Conservation (phyloP, 176 grass and related monocot species). For the Poa annua region DNA sequence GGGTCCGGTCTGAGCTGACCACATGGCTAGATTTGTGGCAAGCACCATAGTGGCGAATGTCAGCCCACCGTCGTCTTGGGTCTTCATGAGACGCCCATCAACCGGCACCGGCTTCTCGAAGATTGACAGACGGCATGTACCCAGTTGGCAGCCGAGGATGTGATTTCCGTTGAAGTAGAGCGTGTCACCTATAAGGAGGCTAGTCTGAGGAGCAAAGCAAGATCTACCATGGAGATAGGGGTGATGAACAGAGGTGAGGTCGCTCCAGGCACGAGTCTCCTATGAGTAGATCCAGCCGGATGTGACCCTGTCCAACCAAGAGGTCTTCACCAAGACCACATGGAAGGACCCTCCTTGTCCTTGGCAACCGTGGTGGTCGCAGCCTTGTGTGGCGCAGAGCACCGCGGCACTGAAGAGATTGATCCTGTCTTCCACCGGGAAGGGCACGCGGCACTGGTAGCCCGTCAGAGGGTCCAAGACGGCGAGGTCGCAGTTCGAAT, state of each 20-base stretch:
- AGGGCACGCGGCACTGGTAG: background rate
- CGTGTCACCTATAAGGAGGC: background rate
- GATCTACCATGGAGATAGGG: background rate
- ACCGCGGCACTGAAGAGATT: background rate
- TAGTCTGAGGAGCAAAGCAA: background rate
- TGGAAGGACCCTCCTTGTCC: background rate
- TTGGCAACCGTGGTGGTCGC: background rate
- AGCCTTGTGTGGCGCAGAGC: constrained; percentile 2
- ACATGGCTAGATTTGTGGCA: background rate
- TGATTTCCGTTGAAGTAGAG: background rate
- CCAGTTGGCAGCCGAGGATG: background rate
- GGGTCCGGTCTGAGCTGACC: background rate
- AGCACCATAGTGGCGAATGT: background rate
- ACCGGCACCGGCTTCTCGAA: background rate
- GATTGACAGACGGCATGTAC: background rate
- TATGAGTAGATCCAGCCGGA: background rate
- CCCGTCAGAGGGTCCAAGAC: background rate
- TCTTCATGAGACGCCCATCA: background rate
- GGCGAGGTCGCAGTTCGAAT: background rate
- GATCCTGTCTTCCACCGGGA: background rate
- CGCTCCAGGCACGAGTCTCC: background rate
- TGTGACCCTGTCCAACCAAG: background rate
- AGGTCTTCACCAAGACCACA: background rate
- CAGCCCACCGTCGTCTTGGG: background rate
- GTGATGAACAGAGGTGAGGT: background rate